Evolutionary conservation across 768 basidiomycete species (phyloP).

Genomic region (Hortiboletus campestris): DNA sequence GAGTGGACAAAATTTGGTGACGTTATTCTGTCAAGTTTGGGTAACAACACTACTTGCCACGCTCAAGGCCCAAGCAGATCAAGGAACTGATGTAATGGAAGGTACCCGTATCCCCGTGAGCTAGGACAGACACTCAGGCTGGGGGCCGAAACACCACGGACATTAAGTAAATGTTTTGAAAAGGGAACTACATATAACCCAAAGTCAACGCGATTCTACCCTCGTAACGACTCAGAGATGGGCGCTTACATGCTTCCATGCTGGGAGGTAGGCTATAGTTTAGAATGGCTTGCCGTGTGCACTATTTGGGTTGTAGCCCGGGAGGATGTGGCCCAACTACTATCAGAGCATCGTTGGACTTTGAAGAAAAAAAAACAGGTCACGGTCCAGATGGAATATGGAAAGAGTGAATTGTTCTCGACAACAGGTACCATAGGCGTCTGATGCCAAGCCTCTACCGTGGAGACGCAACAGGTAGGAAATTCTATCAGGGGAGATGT

Average conservation of each 20-base stretch:
- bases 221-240: too few species aligned
- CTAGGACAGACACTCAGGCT: background rate
- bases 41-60: background rate
- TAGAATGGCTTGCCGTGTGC: too few species aligned
- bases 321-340: too few species aligned
- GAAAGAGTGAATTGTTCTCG: background rate
- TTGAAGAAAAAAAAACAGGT: background rate
- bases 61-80: background rate
- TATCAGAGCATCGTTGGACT: background rate
- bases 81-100: background rate
- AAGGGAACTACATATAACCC: too few species aligned
- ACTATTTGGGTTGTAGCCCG: too few species aligned
- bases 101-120: background rate
- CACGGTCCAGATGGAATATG: background rate
- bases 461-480: background rate
- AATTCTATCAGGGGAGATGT: background rate
- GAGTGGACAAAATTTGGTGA: background rate
- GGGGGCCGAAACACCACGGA: background rate
- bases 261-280: too few species aligned
- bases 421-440: background rate
- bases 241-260: too few species aligned
- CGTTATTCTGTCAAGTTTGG: background rate
- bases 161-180: too few species aligned
- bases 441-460: background rate
- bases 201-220: too few species aligned